Base-by-base conservation (phyloP, 768 basidiomycete species). In the Hirschioporus abietinus region DNA sequence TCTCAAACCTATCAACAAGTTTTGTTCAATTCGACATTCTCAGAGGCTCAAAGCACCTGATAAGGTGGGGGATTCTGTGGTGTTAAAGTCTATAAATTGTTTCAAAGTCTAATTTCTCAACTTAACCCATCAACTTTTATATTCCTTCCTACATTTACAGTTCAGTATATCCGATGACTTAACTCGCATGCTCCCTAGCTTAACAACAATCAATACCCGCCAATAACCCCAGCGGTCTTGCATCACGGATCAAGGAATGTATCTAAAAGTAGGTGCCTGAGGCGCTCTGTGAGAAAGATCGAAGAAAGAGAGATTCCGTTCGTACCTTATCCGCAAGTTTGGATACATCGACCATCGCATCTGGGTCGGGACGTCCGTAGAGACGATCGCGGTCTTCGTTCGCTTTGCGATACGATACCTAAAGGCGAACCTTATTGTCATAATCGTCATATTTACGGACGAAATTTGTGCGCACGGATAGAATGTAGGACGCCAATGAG, bases 401-500 rank as follows among this genome's bases (percentile, higher is more conserved):
- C 20, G 12, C 42, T 52, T 15, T 52, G 1, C 42, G 42, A 52
- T 52, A 52, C 20, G 42, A 52, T 52, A 52, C 42, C 42, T 52
- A 15, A 2, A 52, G 4, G 20, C 30, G 30, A 52, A 15, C 4
- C 42, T 52, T 3, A 10, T 15, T 20, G 20, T 20, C 12, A 20
- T 15, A 52, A 52, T 52, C 42, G 15, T 52, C 12, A 30, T 3
- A 20, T 3, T 3, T 2, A 15, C 1, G 15, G 20, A 52, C 12
- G 4, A 3, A 52, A 52, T 20, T 15, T 6, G 12, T 35, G 35
- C 68, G 6, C 60, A 73, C 72, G 25, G 70, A 67, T 30, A 74
- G 65, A 10, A 74, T 42, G 9, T 72, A 24, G n/a, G 70, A 69
- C 8, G 42, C 30, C 17, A 74, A 12, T 3, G 71, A 63, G 12